Percentiles rank a stretch among this genome's conserved stretches.
These are phyloP conservation scores for Encephalitozoon intestinalis DNA, from an alignment of 371 early-diverging fungal genomes.

Conservation along the genomic window DNA sequence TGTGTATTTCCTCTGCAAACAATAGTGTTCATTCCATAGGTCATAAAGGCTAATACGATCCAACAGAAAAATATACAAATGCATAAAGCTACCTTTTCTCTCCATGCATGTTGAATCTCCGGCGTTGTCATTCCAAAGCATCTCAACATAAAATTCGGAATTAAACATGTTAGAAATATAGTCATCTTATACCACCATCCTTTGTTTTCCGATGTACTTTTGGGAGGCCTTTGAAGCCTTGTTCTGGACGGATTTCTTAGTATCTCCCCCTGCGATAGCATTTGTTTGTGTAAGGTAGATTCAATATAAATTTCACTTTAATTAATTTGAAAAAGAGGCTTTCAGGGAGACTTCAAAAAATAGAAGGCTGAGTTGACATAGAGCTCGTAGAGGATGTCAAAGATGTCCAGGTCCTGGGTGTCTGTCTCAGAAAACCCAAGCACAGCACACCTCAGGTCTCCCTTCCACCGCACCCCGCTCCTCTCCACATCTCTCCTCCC, in stretches of 20 bases:
- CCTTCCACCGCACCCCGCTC: constrained; percentile 47
- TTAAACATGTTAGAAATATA: constrained; percentile 37
- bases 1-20: constrained; percentile 53
- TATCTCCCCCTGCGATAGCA: constrained; percentile 42
- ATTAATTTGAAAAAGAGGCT: background rate
- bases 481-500: background rate
- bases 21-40: constrained; percentile 60
- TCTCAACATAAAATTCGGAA: constrained; percentile 37
- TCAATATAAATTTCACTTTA: background rate
- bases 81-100: constrained; percentile 61
- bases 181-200: constrained; percentile 13
- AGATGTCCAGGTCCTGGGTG: constrained; percentile 32
- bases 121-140: constrained; percentile 56
- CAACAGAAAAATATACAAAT: constrained; percentile 58
- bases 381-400: constrained; percentile 55
- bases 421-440: constrained; percentile 45
- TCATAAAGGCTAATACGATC: constrained; percentile 54
- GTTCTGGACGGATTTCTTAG: constrained; percentile 43
- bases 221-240: constrained; percentile 21
- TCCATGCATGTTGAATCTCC: constrained; percentile 59
- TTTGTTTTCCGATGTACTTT: background rate
- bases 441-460: constrained; percentile 15
- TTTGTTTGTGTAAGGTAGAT: constrained; percentile 1
- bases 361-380: constrained; percentile 43
- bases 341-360: background rate